These are phyloP conservation scores for Coemansia sp. DNA, from an alignment of 192 early-diverging fungal species.

Conservation along the genomic window DNA sequence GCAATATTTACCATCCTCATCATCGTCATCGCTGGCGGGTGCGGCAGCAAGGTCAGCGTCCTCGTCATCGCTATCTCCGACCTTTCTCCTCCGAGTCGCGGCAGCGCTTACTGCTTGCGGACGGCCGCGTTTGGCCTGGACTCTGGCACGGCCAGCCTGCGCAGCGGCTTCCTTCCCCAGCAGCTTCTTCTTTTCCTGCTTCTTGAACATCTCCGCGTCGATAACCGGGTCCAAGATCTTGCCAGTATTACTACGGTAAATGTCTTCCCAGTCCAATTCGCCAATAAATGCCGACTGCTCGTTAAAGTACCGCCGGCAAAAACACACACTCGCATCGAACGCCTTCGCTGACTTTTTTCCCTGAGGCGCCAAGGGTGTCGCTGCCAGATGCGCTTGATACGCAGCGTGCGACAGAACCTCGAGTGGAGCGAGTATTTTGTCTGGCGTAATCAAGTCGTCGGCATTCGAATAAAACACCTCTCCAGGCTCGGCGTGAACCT, in stretches of 20 bases:
- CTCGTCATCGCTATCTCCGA: slow-evolving; percentile 9
- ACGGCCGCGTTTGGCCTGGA: slow-evolving; percentile 11
- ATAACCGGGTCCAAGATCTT: slow-evolving; percentile 15
- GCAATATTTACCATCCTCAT: slow-evolving; percentile 3
- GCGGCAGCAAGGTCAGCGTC: slow-evolving; percentile 2
- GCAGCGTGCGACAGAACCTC: slow-evolving; percentile 23
- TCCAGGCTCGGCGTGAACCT: slow-evolving; percentile 16
- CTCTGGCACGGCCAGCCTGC: slow-evolving; percentile 18
- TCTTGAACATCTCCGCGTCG: slow-evolving; percentile 29
- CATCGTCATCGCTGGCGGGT: slow-evolving; percentile 10
- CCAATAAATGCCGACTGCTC: slow-evolving; percentile 40
- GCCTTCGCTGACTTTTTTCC: not conserved
- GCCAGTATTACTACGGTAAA: slow-evolving; percentile 15
- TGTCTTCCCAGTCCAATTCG: slow-evolving; percentile 48
- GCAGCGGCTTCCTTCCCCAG: slow-evolving; percentile 19
- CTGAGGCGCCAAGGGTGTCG: not conserved
- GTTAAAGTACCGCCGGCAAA: slow-evolving; percentile 46
- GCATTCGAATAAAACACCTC: slow-evolving; percentile 54
- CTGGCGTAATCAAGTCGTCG: slow-evolving; percentile 49
- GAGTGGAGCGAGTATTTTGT: slow-evolving; percentile 35
- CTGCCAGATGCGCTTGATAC: slow-evolving; percentile 2
- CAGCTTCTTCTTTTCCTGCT: slow-evolving; percentile 18
- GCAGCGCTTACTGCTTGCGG: not conserved
- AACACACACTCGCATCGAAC: slow-evolving; percentile 1
- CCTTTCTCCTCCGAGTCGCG: slow-evolving; percentile 12